A percentile compares a stretch with the other conserved stretches of the same genome.
phyloP scores from a whole-genome alignment of 441 rosid species.

The Pelargonium citronellum region DNA sequence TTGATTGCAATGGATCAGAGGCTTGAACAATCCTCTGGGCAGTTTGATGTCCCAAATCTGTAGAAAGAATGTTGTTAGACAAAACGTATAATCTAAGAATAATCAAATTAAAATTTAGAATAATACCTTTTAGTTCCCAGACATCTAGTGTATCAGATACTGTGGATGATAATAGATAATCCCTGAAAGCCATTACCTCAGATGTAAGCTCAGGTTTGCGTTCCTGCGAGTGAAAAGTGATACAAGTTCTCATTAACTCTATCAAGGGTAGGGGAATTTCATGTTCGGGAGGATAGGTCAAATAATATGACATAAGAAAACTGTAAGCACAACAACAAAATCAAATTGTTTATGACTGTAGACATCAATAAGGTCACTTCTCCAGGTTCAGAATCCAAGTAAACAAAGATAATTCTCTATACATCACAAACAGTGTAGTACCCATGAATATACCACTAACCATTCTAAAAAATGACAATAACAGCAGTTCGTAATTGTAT shows the following conservation, averaged over 20 bases:
- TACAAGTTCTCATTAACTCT: constrained; percentile 18
- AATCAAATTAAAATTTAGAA: constrained; percentile 11
- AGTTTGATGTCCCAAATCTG: constrained; percentile 99
- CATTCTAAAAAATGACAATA: not conserved
- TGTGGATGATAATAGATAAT: constrained; percentile 81
- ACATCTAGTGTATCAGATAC: constrained; percentile 93
- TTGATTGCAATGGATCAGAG: constrained; percentile 89
- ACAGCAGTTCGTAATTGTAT: not conserved
- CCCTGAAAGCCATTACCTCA: constrained; percentile 94
- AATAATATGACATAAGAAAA: not conserved
- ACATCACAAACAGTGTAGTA: not conserved
- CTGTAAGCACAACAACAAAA: not conserved
- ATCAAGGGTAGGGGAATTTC: not conserved
- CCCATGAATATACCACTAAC: not conserved
- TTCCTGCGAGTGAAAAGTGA: constrained; percentile 47
- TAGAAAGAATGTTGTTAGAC: constrained; percentile 26
- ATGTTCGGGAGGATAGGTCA: not conserved
- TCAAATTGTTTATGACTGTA: not conserved
- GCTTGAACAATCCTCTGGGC: constrained; percentile 96
- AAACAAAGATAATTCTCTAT: not conserved
- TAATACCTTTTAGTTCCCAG: constrained; percentile 94
- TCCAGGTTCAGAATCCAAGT: not conserved
- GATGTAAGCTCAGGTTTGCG: constrained; percentile 86
- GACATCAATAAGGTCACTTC: not conserved
- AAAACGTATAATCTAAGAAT: constrained; percentile 4